Evolutionary conservation across 1,284 basidiomycete species (phyloP), one percentile per base, ranked within the genome.

Genomic region (Rhodotorula sp.): DNA sequence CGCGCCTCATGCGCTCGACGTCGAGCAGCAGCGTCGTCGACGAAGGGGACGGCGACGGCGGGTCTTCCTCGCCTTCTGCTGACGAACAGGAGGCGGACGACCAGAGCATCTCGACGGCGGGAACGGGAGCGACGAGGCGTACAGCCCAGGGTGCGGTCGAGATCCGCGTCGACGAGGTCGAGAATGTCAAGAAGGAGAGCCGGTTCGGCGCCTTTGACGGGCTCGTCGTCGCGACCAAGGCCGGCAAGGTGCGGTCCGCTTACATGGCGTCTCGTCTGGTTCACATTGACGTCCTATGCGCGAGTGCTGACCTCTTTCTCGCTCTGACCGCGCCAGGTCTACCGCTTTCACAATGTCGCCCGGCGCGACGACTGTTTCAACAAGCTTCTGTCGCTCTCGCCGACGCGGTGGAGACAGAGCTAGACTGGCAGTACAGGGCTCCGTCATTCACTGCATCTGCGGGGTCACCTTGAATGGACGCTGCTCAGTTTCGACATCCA

Each of bases 311-410:
- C 1, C 21, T n/a, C 25, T 7, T 8, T 16, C 7, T 41, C 3
- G 49, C 25, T 23, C 23, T 25, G 4, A 4, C 0, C 23, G 23
- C 54, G n/a, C n/a, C n/a, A 75, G 74, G 42, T n/a, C n/a, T 71
- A 25, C 41, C 56, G 62, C 17, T 72, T 73, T 44, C 46, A 64
- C 1, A 73, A 71, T 34, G 68, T 75, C 44, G 48, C 69, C 4
- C 46, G 66, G 5, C 65, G 74, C 21, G 74, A 73, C 52, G 74
- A 73, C 3, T 64, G 61, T 0, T 73, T 75, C 68, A 73, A 66
- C 55, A 74, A 71, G 52, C 45, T 74, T 4, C 57, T 74, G 5
- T 58, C 64, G 7, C 54, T 67, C 9, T 64, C 72, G 17, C 45
- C 62, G 10, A 34, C 42, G 0, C 27, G 44, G 8, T 61, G 66